Percentiles rank a stretch among this genome's conserved stretches.
phyloP scores from a whole-genome alignment of 192 early-diverging fungal species.

The Podila horticola region DNA sequence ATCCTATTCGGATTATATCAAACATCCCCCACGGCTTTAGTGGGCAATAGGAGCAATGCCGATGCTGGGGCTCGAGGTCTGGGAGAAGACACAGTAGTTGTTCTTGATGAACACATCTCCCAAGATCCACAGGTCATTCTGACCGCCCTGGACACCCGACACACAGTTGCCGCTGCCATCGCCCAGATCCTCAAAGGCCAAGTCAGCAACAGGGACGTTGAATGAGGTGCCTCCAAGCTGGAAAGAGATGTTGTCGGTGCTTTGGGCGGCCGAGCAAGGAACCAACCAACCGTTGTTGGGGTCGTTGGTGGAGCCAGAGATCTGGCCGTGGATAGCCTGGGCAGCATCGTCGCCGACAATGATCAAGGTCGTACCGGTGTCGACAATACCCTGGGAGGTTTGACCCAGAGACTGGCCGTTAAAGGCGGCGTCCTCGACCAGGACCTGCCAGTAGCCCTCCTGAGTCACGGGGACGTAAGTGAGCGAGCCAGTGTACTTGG shows the following conservation, averaged over 20 bases:
- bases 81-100: too few species aligned
- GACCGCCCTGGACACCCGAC: too few species aligned
- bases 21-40: too few species aligned
- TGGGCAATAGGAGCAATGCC: too few species aligned
- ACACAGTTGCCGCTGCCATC: conserved; percentile 20
- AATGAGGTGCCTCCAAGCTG: conserved; percentile 47
- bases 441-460: conserved; percentile 68
- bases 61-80: too few species aligned
- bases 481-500: conserved; percentile 59
- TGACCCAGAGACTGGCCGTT: conserved; percentile 50
- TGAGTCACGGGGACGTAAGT: conserved; percentile 64
- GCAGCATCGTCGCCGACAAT: conserved; percentile 65
- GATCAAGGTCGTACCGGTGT: conserved; percentile 74
- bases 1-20: too few species aligned
- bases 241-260: conserved; percentile 40
- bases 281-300: conserved; percentile 38
- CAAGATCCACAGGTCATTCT: too few species aligned
- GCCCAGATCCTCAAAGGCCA: conserved; percentile 46
- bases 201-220: conserved; percentile 47
- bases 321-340: conserved; percentile 57
- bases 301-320: conserved; percentile 25
- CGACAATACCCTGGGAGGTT: conserved; percentile 60
- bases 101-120: too few species aligned
- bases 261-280: conserved; percentile 28
- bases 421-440: conserved; percentile 58